These are phyloP conservation scores for Sequoiadendron giganteum DNA, from an alignment of 75 land plant species.

Conservation along the genomic window DNA sequence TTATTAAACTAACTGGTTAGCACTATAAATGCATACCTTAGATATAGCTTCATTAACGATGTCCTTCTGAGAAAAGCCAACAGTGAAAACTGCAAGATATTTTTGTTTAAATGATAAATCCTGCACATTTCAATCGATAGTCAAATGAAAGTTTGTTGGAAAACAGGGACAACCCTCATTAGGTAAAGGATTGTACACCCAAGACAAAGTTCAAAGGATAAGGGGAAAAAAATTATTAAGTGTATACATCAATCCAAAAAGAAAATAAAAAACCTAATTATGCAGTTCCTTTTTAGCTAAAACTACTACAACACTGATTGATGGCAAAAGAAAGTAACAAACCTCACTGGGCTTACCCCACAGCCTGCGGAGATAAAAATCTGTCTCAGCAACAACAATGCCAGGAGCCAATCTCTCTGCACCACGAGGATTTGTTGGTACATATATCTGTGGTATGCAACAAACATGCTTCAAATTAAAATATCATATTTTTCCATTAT, in stretches of 20 bases:
- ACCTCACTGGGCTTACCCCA: conserved; percentile 56
- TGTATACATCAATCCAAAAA: background rate
- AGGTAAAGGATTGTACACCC: background rate
- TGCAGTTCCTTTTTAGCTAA: background rate
- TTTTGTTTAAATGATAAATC: conserved; percentile 28
- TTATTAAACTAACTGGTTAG: background rate
- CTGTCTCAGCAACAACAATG: conserved; percentile 25
- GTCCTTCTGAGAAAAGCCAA: conserved; percentile 42
- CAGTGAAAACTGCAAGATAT: conserved; percentile 40
- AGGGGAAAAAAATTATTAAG: background rate
- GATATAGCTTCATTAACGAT: conserved; percentile 28
- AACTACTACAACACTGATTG: background rate
- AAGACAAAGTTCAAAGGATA: background rate
- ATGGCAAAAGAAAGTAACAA: conserved; percentile 12
- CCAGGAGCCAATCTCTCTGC: conserved; percentile 38
- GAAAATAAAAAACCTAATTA: background rate
- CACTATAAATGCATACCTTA: conserved; percentile 23
- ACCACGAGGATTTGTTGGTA: conserved; percentile 26
- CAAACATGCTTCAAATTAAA: background rate
- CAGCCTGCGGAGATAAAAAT: conserved; percentile 43
- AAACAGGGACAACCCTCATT: background rate
- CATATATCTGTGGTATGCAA: conserved; percentile 6
- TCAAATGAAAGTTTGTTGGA: background rate
- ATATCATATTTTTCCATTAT: background rate
- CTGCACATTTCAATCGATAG: conserved; percentile 18